Evolutionary conservation across 768 basidiomycete species (phyloP).

Genomic region (Boletellus ananas): DNA sequence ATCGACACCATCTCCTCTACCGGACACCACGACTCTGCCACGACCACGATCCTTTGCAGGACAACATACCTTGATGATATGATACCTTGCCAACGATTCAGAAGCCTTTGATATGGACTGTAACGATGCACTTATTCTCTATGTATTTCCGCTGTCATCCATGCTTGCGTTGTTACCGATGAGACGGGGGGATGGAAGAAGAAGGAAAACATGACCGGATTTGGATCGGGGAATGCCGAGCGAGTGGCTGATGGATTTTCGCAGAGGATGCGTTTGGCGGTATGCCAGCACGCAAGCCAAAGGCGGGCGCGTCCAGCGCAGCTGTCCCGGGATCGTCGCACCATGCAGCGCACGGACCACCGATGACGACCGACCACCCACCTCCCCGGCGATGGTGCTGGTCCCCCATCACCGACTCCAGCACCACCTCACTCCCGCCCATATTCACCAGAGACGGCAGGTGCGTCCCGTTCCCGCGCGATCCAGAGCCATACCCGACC

Average conservation of each 20-base stretch:
- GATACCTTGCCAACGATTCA: slow-evolving; percentile 14
- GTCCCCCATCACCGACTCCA: slow-evolving; percentile 67
- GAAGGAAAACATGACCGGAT: slow-evolving; percentile 10
- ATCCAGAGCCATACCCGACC: slow-evolving; percentile 13
- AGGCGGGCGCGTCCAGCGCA: slow-evolving; percentile 44
- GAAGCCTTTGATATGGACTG: slow-evolving; percentile 9
- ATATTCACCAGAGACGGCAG: slow-evolving; percentile 87
- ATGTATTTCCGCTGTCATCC: slow-evolving; percentile 20
- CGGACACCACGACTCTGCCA: background rate
- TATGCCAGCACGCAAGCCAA: slow-evolving; percentile 43
- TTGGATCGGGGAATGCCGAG: slow-evolving; percentile 21
- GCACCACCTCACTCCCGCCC: slow-evolving; percentile 60
- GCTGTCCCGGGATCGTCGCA: slow-evolving; percentile 12
- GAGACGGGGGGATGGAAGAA: background rate
- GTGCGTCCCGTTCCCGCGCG: slow-evolving; percentile 38
- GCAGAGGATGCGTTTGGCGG: slow-evolving; percentile 7
- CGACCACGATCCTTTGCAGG: slow-evolving; percentile 7
- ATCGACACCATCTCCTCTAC: background rate
- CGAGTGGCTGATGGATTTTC: slow-evolving; percentile 23
- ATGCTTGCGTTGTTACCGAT: background rate
- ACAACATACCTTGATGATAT: slow-evolving; percentile 25
- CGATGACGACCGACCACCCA: background rate
- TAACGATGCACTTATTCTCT: slow-evolving; percentile 20
- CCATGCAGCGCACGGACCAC: slow-evolving; percentile 19
- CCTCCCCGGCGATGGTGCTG: slow-evolving; percentile 45